Evolutionary conservation across 2,329 filamentous ascomycete genomes (phyloP).

Genomic region (Claviceps sp.): DNA sequence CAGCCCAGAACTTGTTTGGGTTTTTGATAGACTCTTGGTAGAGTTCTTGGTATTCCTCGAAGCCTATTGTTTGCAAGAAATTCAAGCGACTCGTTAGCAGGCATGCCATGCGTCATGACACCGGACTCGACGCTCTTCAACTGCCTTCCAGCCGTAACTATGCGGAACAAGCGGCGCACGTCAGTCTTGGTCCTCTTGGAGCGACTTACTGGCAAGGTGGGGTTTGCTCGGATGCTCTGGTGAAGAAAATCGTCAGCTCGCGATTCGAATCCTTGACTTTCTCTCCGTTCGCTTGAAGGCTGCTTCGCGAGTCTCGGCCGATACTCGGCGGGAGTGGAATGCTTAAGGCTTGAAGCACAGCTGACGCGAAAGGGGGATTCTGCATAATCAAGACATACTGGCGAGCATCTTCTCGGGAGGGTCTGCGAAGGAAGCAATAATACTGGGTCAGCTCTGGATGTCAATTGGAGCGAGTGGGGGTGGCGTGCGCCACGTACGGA

Average conservation of each 20-base stretch:
- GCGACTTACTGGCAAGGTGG: constrained; percentile 46
- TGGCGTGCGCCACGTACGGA: constrained; percentile 32
- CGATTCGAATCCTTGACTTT: too few relatives aligned
- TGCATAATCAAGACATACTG: constrained; percentile 32
- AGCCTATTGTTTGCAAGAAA: constrained; percentile 23
- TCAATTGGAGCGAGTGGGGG: not conserved
- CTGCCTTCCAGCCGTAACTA: not conserved
- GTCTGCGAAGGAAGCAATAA: constrained; percentile 25
- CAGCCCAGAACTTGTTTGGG: constrained; percentile 82
- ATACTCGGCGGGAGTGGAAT: too few relatives aligned
- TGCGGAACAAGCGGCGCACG: not conserved
- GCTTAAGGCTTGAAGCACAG: too few relatives aligned
- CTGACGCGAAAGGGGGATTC: too few relatives aligned
- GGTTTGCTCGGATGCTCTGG: constrained; percentile 57
- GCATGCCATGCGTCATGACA: not conserved
- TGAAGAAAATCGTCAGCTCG: constrained; percentile 16
- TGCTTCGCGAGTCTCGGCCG: too few relatives aligned
- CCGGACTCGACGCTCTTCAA: not conserved
- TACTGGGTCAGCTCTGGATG: not conserved
- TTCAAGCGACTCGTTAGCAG: not conserved
- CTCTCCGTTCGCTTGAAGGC: too few relatives aligned
- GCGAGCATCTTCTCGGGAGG: constrained; percentile 54
- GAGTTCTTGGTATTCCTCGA: constrained; percentile 54
- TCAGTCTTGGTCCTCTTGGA: too few relatives aligned
- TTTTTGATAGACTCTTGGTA: constrained; percentile 80